phyloP scores from a whole-genome alignment of 2,329 filamentous ascomycete species.

The Acarospora socialis region DNA sequence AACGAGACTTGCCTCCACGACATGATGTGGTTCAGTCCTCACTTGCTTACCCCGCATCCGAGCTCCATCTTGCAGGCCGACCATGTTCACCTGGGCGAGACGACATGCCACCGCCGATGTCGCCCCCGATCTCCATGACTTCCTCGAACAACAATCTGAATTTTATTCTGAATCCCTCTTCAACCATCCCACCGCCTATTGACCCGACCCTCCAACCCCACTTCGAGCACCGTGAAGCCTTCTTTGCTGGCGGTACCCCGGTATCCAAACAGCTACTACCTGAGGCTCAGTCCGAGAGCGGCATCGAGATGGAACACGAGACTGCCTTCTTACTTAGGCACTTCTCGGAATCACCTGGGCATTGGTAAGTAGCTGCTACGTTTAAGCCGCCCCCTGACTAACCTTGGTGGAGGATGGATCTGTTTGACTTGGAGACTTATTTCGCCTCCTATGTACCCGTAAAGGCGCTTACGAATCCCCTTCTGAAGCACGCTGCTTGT shows the following conservation, averaged over 20 bases:
- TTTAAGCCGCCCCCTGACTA: not conserved
- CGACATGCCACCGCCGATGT: conserved; percentile 23
- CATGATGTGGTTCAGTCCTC: conserved; percentile 17
- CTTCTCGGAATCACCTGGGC: conserved; percentile 45
- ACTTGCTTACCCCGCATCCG: conserved; percentile 13
- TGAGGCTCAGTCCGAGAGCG: conserved; percentile 17
- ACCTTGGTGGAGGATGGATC: conserved; percentile 25
- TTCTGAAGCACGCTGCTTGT: conserved; percentile 40
- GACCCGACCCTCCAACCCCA: conserved; percentile 27
- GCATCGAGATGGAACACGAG: conserved; percentile 37
- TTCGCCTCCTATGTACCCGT: conserved; percentile 47
- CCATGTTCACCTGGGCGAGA: conserved; percentile 16
- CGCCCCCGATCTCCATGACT: conserved; percentile 30
- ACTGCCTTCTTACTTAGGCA: conserved; percentile 45
- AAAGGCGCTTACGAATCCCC: conserved; percentile 35
- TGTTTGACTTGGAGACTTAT: conserved; percentile 39
- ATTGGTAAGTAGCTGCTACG: conserved; percentile 31
- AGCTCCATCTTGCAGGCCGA: conserved; percentile 19
- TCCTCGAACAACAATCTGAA: conserved; percentile 37
- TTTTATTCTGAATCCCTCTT: conserved; percentile 39
- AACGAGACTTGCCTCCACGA: conserved; percentile 22
- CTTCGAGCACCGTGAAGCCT: conserved; percentile 19
- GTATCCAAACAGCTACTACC: conserved; percentile 12
- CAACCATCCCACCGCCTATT: conserved; percentile 29
- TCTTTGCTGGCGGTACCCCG: conserved; percentile 18